Conservation (phyloP, 2,329 filamentous ascomycete genomes). For the Malbranchea cinnamomea region DNA sequence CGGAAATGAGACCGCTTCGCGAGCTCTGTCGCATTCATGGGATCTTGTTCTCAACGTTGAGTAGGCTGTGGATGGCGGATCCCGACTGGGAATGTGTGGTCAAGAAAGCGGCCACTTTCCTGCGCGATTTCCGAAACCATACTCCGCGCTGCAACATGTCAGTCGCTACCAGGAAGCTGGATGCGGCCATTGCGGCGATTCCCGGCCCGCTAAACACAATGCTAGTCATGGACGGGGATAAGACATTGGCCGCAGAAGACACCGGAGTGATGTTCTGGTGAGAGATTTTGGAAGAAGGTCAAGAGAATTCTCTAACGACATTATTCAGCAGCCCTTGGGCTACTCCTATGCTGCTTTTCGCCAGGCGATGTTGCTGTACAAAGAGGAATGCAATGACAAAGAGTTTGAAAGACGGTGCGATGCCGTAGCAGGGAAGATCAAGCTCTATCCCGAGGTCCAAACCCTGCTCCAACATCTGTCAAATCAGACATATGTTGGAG, state of each 20-base stretch:
- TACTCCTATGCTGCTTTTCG: conserved; percentile 43
- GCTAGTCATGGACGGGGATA: conserved; percentile 45
- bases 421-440: conserved; percentile 26
- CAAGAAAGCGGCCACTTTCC: conserved; percentile 13
- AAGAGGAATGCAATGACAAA: conserved; percentile 26
- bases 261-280: conserved; percentile 39
- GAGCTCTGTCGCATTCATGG: conserved; percentile 29
- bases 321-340: conserved; percentile 34
- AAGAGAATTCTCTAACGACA: conserved; percentile 18
- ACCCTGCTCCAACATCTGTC: conserved; percentile 25
- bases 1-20: conserved; percentile 31
- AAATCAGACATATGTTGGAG: conserved; percentile 25
- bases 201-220: conserved; percentile 25
- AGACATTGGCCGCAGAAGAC: conserved; percentile 38
- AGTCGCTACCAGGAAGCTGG: conserved; percentile 18
- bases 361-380: conserved; percentile 39
- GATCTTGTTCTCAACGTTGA: conserved; percentile 33
- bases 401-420: conserved; percentile 34
- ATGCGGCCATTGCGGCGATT: conserved; percentile 16
- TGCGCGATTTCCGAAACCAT: conserved; percentile 27
- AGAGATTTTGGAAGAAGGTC: conserved; percentile 6
- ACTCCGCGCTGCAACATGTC: conserved; percentile 26
- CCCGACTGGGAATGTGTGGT: neutral
- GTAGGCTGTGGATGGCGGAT: neutral
- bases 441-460: conserved; percentile 35